These are phyloP conservation scores for Flaveria sonorensis DNA, from an alignment of 129 eudicot species.

Conservation along the genomic window DNA sequence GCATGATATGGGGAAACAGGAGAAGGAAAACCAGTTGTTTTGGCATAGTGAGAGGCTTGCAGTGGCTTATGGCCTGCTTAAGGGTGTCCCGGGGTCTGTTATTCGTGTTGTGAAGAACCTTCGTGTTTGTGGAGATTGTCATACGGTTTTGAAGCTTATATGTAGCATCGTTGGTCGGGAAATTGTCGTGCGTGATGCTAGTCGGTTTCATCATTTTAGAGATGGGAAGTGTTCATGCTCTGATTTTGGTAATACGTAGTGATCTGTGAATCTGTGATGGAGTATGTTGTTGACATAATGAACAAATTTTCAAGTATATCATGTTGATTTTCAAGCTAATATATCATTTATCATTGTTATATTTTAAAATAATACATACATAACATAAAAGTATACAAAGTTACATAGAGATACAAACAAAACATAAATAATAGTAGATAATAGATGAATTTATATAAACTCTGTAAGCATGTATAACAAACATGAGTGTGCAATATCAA, in stretches of 20 bases:
- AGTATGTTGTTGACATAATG: conserved; percentile 1
- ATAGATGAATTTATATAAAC: too few relatives aligned
- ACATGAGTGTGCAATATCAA: too few relatives aligned
- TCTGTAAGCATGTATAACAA: too few relatives aligned
- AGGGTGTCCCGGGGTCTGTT: conserved; percentile 57
- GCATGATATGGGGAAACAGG: conserved; percentile 69
- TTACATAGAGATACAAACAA: too few relatives aligned
- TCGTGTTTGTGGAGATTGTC: conserved; percentile 89
- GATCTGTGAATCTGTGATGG: background rate
- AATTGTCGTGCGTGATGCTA: conserved; percentile 76
- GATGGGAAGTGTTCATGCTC: conserved; percentile 77
- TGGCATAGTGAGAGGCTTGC: conserved; percentile 95
- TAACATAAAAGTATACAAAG: background rate
- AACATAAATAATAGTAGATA: too few relatives aligned
- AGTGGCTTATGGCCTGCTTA: conserved; percentile 79
- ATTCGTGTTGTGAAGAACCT: conserved; percentile 73
- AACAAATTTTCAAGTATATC: background rate
- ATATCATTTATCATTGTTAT: background rate
- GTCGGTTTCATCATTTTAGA: conserved; percentile 85
- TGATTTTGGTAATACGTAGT: conserved; percentile 63
- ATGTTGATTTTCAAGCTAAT: background rate
- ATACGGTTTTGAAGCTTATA: conserved; percentile 63
- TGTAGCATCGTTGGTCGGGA: conserved; percentile 54
- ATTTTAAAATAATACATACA: background rate
- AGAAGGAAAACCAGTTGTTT: conserved; percentile 79